Base-by-base conservation (phyloP, 2,329 filamentous ascomycete genomes). In the Pseudogymnoascus sp. region DNA sequence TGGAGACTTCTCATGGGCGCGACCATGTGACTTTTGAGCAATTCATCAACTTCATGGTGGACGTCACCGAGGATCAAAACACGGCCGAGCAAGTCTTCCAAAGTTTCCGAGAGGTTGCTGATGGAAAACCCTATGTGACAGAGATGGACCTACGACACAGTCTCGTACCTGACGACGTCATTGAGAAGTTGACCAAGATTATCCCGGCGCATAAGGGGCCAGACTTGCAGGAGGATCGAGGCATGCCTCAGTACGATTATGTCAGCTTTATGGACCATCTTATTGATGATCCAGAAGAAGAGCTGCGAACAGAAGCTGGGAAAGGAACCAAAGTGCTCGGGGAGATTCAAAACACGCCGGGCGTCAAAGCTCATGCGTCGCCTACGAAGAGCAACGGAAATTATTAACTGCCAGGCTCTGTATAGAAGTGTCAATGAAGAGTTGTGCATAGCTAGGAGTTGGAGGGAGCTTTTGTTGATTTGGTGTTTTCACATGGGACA, bases 31-130 rank as follows among this genome's bases (percentile, higher is more conserved):
- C 90, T 4, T 99, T 99, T 72, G 94, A 99, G 78, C 93, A 97
- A 75, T 99, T 99, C 72, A 99, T 99, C 73, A 87, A 90, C 39
- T 99, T 99, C 81, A 99, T 99, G 94, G 94, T 99, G 58, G 91
- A 96, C 69, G 94, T 97, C 59, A 99, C 94, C 10, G 94, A 99
- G 76, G 94, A 99, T 72, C 94, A 99, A 77, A 97, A 99, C 74
- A 97, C 92, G 3, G 94, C 94, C 10, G 94, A 97, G 76, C 94
- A 99, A 75, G 94, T 99, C 4, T 97, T 94, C 79, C 93, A 99
- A 77, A 95, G 89, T 66, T 99, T 99, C 84, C 86, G 87, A 63
- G 94, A 99, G 76, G 94, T 99, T 52, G 94, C 94, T 15, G 94
- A 99, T 77, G 94, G 94, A 67, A 99, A 99, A 80, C 92, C 93